phyloP scores from a whole-genome alignment of 2,329 filamentous ascomycete species.

The Cladorrhinum sp. region DNA sequence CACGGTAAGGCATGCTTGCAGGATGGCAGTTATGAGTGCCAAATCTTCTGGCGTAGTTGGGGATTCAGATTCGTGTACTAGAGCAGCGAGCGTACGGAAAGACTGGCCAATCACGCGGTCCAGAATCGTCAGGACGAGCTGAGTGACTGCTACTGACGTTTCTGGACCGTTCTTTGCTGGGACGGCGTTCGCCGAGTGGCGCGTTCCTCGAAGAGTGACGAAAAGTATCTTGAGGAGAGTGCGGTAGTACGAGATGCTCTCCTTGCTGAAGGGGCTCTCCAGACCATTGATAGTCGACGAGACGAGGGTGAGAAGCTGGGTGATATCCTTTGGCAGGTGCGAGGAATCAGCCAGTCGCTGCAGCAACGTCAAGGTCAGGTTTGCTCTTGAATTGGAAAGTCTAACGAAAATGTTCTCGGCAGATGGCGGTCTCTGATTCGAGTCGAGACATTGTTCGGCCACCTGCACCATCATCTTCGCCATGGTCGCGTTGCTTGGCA shows the following conservation, averaged over 20 bases:
- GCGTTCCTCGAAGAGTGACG: slow-evolving; percentile 70
- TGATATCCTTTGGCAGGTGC: slow-evolving; percentile 49
- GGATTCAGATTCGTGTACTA: slow-evolving; percentile 72
- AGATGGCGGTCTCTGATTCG: slow-evolving; percentile 70
- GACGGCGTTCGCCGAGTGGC: slow-evolving; percentile 34
- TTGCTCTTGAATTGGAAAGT: slow-evolving; percentile 71
- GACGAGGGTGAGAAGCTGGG: slow-evolving; percentile 49
- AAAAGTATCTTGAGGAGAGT: slow-evolving; percentile 82
- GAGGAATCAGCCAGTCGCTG: slow-evolving; percentile 69
- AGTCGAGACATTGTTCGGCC: slow-evolving; percentile 70
- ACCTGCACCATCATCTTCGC: slow-evolving; percentile 71
- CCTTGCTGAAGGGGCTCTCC: slow-evolving; percentile 51
- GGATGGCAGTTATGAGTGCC: slow-evolving; percentile 78
- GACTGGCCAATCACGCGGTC: slow-evolving; percentile 76
- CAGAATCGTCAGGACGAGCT: slow-evolving; percentile 74
- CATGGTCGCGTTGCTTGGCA: slow-evolving; percentile 50
- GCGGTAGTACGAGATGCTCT: slow-evolving; percentile 70
- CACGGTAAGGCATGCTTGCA: slow-evolving; percentile 79
- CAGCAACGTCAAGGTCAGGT: slow-evolving; percentile 77
- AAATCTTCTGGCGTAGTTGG: slow-evolving; percentile 75
- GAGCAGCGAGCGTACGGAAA: slow-evolving; percentile 75
- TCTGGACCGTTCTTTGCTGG: slow-evolving; percentile 33
- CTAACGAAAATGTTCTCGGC: slow-evolving; percentile 80
- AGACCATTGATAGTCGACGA: slow-evolving; percentile 52
- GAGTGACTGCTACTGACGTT: slow-evolving; percentile 47